Evolutionary conservation across 495 filamentous ascomycete genomes (phyloP).

Genomic region (Podospora didyma): DNA sequence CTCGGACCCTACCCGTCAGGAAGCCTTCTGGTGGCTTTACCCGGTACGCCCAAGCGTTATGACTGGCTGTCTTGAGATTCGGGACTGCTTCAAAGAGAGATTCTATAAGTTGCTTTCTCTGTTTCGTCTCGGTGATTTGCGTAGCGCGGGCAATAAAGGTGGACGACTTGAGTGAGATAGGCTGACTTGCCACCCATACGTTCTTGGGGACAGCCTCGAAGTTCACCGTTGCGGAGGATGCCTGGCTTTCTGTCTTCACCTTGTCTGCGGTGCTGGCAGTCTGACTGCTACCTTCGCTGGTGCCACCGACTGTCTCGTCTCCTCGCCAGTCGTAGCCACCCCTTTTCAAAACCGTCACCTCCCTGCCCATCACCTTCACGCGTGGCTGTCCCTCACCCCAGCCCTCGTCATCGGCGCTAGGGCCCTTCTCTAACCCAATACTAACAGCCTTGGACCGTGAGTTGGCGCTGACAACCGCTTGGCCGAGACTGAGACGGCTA

Average conservation of each 20-base stretch:
- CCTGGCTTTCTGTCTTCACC: not conserved
- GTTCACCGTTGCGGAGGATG: not conserved
- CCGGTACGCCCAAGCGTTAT: constrained; percentile 54
- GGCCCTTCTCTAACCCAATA: constrained; percentile 64
- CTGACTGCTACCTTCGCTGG: constrained; percentile 14
- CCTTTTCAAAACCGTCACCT: constrained; percentile 68
- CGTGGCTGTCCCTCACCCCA: constrained; percentile 73
- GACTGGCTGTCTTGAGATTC: constrained; percentile 40
- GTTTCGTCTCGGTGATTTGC: constrained; percentile 30
- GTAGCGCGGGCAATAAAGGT: constrained; percentile 48
- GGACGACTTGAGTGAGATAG: constrained; percentile 44
- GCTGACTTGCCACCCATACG: constrained; percentile 35
- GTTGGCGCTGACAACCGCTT: constrained; percentile 76
- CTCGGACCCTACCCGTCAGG: constrained; percentile 45
- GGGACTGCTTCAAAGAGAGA: constrained; percentile 37
- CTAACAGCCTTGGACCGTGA: constrained; percentile 69
- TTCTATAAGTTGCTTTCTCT: constrained; percentile 32
- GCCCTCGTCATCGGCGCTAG: constrained; percentile 63
- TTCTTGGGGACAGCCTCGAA: not conserved
- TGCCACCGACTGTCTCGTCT: constrained; percentile 29
- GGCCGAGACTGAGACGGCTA: constrained; percentile 71
- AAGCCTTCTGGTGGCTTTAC: constrained; percentile 8
- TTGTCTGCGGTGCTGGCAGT: not conserved
- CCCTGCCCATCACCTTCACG: constrained; percentile 65
- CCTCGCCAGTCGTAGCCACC: constrained; percentile 69